Base-by-base conservation (phyloP, 75 land plant genomes). In the Pseudotsuga menziesii region DNA sequence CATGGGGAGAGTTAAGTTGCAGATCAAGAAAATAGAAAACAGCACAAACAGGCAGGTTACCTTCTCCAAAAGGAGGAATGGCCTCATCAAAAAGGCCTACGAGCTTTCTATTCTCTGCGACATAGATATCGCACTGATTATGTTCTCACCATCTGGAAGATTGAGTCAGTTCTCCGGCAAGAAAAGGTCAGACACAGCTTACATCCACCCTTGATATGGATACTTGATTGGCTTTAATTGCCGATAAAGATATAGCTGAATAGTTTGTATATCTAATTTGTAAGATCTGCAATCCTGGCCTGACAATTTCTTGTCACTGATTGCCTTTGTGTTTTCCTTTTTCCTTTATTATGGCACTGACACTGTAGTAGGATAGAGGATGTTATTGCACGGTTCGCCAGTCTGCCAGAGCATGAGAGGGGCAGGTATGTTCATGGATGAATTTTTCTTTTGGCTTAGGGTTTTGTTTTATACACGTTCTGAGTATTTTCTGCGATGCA, bases 101-200 rank as follows among this genome's bases (percentile, higher is more conserved):
- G 90, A 90, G 80, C 88, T 90, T 57, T 90, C 87, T 36, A 78
- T 86, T 59, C 87, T 90, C 20, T 90, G 92, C 59, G 92, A 90
- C 61, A 85, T 83, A 75, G 88, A 90, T 54, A 80, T 90, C 72
- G 92, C 88, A 35, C 84, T 88, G 17, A 83, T 90, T 62, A 85
- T 90, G 85, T 90, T 90, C 80, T 88, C 92, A 4, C 85, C 88
- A 6, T 82, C 89, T 54, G 86, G 86, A 17, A 79, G 85, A 12
- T 85, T 91, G 26, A 78, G 85, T 56, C 85, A 84, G 17, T 89
- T 85, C 82, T 89, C 85, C 57, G 86, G 88, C 55, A 76, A 75
- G 35, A 82, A 77, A 76, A 90, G 89, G 91, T 89, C 5, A 29
- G 20, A 13, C 55, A 2, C 52, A 48, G 52, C 11, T 48, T 48